Conservation (phyloP, 2,329 filamentous ascomycete genomes). For the Monosporascus sp. region DNA sequence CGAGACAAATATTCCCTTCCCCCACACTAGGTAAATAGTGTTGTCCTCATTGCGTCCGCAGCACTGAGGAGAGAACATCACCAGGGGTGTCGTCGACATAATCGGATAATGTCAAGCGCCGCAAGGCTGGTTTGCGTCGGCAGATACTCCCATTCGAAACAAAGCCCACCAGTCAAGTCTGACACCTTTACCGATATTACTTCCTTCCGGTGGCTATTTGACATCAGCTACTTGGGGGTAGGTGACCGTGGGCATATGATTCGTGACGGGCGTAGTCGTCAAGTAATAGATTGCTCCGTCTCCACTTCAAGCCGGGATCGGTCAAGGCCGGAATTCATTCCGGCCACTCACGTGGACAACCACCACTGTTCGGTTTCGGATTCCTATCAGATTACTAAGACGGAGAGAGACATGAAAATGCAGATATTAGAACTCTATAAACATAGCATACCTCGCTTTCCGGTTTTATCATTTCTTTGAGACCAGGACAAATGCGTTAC, state of each 20-base stretch:
- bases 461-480: no score
- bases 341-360: conserved; percentile 14
- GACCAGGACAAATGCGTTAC: no score
- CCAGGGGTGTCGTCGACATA: neutral
- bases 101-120: neutral
- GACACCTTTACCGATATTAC: neutral
- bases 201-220: neutral
- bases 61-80: neutral
- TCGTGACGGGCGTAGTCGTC: neutral
- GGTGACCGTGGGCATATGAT: neutral
- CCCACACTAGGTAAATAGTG: neutral
- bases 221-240: neutral
- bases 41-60: neutral
- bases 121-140: neutral
- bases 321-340: conserved; percentile 18
- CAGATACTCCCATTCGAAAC: neutral
- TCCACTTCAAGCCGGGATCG: conserved; percentile 10
- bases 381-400: neutral
- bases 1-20: neutral
- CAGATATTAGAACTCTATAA: neutral
- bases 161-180: neutral
- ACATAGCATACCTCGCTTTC: no score
- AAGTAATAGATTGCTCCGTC: neutral
- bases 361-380: neutral
- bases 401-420: neutral